Base-by-base conservation (phyloP, 805 yeast species). In the Wickerhamomyces bisporus region DNA sequence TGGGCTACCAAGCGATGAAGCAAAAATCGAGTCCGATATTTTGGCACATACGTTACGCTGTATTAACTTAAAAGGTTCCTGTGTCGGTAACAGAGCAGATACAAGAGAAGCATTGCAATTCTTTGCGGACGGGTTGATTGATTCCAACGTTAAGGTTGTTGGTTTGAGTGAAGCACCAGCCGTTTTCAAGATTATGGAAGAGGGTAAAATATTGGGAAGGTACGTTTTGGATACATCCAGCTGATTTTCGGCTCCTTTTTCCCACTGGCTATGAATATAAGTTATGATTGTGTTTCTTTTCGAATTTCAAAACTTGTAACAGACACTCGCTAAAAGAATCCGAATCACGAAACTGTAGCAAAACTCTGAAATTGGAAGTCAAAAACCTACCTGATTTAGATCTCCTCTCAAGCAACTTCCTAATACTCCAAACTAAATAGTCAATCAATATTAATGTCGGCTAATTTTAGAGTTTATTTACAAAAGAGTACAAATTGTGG, bases 1-100 rank as follows among this genome's bases (percentile, higher is more conserved):
- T 46, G 86, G 86, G 44, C 64, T 85, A 48, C 93, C 94, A 47
- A 81, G 83, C 17, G 80, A 78, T 48, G 65, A 66, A 44, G 73
- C 80, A 28, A 88, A 82, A 41, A 76, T 79, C 47, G 79, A 71
- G 62, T 73, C 82, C 32, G 66, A 79, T 57, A 66, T 68, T 54
- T n/a, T 43, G 20, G 16, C 25, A 2, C 50, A 45, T 26, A 41
- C 38, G 4, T n/a, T 41, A n/a, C 30, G 34, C 5, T 43, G 40
- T 10, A 35, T 43, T 40, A 43, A 35, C 33, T 77, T 85, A 57
- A 75, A 67, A 58, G 93, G 89, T 44, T 81, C 91, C 30, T 79
- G 79, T 57, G 93, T 84, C 43, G 94, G 94, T 49, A 72, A 77
- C 26, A 40, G 49, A 36, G 40, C 40, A 30, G 49, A 45, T 29